A percentile compares a stretch with the other conserved stretches of the same genome.
Conservation (phyloP, 257 asterid genomes). For the Verbena officinalis region DNA sequence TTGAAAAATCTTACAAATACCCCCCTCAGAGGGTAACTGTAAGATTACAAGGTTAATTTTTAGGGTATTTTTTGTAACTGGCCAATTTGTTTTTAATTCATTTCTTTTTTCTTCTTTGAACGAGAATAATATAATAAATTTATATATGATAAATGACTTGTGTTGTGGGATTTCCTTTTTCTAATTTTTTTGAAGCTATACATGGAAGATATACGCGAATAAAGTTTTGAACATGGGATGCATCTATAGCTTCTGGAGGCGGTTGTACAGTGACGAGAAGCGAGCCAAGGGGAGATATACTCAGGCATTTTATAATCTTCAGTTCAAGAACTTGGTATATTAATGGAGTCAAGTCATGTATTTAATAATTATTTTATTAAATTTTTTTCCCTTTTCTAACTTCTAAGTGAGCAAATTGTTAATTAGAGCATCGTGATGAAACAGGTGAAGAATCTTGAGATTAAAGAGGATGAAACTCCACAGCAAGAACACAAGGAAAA, state of each 20-base stretch:
- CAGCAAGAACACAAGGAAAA: conserved; percentile 48
- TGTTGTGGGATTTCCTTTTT: background rate
- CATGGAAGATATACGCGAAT: conserved; percentile 92
- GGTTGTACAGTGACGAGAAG: conserved; percentile 57
- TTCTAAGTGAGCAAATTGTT: background rate
- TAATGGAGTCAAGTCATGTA: too few relatives aligned
- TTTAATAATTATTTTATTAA: background rate
- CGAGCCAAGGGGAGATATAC: conserved; percentile 75
- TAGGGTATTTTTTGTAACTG: too few relatives aligned
- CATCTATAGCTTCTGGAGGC: conserved; percentile 80
- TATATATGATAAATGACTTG: background rate
- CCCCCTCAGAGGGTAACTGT: too few relatives aligned
- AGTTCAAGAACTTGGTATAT: conserved; percentile 71
- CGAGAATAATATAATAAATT: too few relatives aligned
- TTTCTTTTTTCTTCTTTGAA: too few relatives aligned
- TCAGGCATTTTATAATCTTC: conserved; percentile 75
- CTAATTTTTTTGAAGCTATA: conserved; percentile 54
- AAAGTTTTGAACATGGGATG: conserved; percentile 87
- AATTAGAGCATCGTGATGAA: conserved; percentile 1
- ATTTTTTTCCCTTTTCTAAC: background rate
- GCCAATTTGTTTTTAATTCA: too few relatives aligned
- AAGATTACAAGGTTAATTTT: too few relatives aligned
- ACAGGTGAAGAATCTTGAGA: conserved; percentile 60
- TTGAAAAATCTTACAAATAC: too few relatives aligned
- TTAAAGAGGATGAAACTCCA: conserved; percentile 56